These are phyloP conservation scores for Tinospora cordifolia DNA, from an alignment of 164 flowering plant genomes.

Conservation along the genomic window DNA sequence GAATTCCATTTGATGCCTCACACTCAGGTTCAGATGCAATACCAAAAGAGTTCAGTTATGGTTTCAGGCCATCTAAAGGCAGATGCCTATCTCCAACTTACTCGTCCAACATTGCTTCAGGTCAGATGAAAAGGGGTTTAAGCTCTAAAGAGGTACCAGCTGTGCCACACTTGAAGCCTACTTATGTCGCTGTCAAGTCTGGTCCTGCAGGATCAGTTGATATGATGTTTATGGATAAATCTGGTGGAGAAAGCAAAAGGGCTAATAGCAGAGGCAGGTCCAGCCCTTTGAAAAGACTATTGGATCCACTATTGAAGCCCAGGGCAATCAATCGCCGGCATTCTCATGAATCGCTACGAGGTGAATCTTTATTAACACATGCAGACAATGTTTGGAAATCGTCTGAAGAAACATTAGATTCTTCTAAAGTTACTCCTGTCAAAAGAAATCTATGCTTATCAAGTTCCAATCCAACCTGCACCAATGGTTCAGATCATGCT, in stretches of 20 bases:
- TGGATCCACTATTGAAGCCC: slow-evolving; percentile 60
- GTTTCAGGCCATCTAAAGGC: slow-evolving; percentile 12
- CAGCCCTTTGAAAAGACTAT: slow-evolving; percentile 73
- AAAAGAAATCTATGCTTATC: slow-evolving; percentile 24
- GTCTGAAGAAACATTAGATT: slow-evolving; percentile 7
- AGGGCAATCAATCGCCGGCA: slow-evolving; percentile 24
- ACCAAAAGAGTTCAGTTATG: slow-evolving; percentile 10
- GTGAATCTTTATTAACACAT: slow-evolving; percentile 9
- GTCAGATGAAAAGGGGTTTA: slow-evolving; percentile 51
- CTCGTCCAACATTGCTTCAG: slow-evolving; percentile 36
- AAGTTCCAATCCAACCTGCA: slow-evolving; percentile 9
- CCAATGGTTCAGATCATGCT: slow-evolving; percentile 15
- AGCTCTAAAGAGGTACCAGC: slow-evolving; percentile 55
- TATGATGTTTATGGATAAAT: slow-evolving; percentile 20
- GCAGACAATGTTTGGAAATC: slow-evolving; percentile 10
- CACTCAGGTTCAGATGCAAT: slow-evolving; percentile 10
- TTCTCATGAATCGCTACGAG: slow-evolving; percentile 16
- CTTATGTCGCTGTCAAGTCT: slow-evolving; percentile 32
- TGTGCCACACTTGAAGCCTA: slow-evolving; percentile 38
- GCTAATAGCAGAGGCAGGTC: slow-evolving; percentile 40
- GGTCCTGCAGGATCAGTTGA: slow-evolving; percentile 37
- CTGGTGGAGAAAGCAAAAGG: slow-evolving; percentile 23
- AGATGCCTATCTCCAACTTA: slow-evolving; percentile 38
- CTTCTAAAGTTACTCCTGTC: slow-evolving; percentile 12
- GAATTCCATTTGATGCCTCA: slow-evolving; percentile 22